A percentile compares a stretch with the other conserved stretches of the same genome.
Evolutionary conservation across 305 asterid genomes (phyloP).

Genomic region (Solanum hybrid): DNA sequence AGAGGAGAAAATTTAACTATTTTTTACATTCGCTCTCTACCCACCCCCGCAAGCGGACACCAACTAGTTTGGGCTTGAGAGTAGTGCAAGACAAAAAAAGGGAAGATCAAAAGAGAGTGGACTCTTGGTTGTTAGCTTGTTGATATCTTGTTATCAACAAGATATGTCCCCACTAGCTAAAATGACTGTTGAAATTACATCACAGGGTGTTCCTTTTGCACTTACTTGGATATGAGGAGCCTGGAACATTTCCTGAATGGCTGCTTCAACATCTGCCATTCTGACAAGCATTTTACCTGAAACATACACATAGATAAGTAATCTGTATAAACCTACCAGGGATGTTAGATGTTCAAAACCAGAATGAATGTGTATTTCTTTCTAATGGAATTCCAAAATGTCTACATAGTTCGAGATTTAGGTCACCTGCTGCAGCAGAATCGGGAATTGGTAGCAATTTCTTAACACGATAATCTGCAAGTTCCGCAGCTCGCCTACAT

Average conservation of each 20-base stretch:
- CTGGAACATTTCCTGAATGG: constrained; percentile 95
- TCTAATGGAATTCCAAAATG: background rate
- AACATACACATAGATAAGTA: background rate
- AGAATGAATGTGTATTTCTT: background rate
- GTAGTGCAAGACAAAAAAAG: background rate
- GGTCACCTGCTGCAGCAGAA: constrained; percentile 42
- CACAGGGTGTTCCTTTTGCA: background rate
- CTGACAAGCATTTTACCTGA: constrained; percentile 63
- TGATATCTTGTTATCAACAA: background rate
- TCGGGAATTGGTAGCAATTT: constrained; percentile 22
- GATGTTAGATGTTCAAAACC: background rate
- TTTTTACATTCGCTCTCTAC: background rate
- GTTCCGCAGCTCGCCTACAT: constrained; percentile 94
- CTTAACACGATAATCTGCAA: constrained; percentile 71
- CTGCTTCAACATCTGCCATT: constrained; percentile 72
- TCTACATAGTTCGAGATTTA: background rate
- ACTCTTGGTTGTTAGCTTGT: background rate
- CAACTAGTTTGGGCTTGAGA: background rate
- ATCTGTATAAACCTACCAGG: background rate
- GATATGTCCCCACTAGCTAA: background rate
- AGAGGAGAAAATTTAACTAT: background rate
- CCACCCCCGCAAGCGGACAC: background rate
- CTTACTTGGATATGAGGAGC: constrained; percentile 97
- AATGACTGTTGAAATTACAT: background rate
- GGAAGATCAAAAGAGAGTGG: background rate